Base-by-base conservation (phyloP, 2,329 filamentous ascomycete species). In the Fusarium sp. region DNA sequence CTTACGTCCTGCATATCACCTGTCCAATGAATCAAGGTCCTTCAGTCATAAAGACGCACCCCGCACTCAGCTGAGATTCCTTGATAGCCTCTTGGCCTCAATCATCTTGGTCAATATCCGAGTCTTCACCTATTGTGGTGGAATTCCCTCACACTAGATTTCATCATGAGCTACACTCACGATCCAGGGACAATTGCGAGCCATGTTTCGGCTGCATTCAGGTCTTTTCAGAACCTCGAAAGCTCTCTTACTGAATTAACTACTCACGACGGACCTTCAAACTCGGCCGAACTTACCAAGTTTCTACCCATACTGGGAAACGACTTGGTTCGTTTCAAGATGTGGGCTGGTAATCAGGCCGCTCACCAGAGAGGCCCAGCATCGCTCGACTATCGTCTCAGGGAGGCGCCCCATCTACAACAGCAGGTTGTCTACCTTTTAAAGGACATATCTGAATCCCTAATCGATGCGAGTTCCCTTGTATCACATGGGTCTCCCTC, bases 401-500 rank as follows among this genome's bases (percentile, higher is more conserved):
- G 63, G 12, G 67, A 70, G 25, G 59, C 69, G 0, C 57, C 61
- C 0, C 60, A 70, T 28, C 6, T 71, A 2, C 53, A 54, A 0
- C 34, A 60, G 1, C 65, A 69, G 19, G 64, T 74, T 1, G 1
- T 67, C 0, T 67, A 55, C 3, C 58, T 76, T 2, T 58, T 76
- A 0, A 24, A 26, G 2, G 65, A 69, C 2, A 46, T 73, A 2
- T 51, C 13, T 0, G 29, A 67, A 1, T 56, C 50, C 1, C 29
- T 72, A 2, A 7, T 55, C 0, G 59, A 69, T 3, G 11, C 12
- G 0, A 4, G 11, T 42, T 9, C 35, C 0, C 8, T 43, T 1
- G 3, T 26, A 11, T 1, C 2, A 1, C 0, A 29, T 7, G 5
- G 6, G 6, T 0, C 6, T 3, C 0, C 3, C 1, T n/a, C 10